These are phyloP conservation scores for Crithidia expoeki DNA, from an alignment of 208 protist genomes.

Conservation along the genomic window DNA sequence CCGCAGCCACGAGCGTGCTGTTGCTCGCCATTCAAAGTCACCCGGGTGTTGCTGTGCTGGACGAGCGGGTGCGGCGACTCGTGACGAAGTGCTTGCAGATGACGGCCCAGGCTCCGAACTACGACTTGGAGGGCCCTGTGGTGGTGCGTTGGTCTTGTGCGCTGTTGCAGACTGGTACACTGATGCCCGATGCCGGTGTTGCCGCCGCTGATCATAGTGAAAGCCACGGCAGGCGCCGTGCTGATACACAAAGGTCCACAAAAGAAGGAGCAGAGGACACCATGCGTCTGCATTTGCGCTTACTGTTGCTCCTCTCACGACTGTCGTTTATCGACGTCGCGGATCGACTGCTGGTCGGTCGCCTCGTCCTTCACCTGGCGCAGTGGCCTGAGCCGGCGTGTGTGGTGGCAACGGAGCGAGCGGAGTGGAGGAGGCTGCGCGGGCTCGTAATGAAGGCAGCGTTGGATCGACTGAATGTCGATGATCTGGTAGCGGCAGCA, in stretches of 20 bases:
- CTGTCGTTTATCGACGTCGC: constrained; percentile 32
- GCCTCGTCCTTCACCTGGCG: constrained; percentile 23
- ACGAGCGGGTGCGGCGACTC: constrained; percentile 11
- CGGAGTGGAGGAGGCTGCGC: constrained; percentile 69
- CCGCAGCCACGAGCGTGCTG: constrained; percentile 32
- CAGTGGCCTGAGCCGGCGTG: constrained; percentile 15
- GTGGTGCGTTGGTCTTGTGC: constrained; percentile 36
- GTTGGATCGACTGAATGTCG: constrained; percentile 23
- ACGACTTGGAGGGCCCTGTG: constrained; percentile 39
- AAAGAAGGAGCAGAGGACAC: background rate
- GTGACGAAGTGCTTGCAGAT: constrained; percentile 33
- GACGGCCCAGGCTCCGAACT: constrained; percentile 56
- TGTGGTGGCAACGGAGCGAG: background rate
- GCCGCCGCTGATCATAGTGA: background rate
- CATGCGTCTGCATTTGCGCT: constrained; percentile 25
- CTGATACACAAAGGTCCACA: background rate
- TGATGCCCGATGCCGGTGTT: background rate
- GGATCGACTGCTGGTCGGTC: constrained; percentile 18
- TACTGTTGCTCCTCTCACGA: constrained; percentile 57
- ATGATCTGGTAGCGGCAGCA: constrained; percentile 20
- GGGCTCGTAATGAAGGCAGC: constrained; percentile 45
- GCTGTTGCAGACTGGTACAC: constrained; percentile 21
- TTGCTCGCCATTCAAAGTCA: background rate
- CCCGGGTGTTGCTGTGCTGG: background rate
- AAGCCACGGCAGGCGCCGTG: background rate